Percentiles rank a stretch among this genome's conserved stretches.
Conservation (phyloP, 768 basidiomycete species). For the Lentinula boryana region DNA sequence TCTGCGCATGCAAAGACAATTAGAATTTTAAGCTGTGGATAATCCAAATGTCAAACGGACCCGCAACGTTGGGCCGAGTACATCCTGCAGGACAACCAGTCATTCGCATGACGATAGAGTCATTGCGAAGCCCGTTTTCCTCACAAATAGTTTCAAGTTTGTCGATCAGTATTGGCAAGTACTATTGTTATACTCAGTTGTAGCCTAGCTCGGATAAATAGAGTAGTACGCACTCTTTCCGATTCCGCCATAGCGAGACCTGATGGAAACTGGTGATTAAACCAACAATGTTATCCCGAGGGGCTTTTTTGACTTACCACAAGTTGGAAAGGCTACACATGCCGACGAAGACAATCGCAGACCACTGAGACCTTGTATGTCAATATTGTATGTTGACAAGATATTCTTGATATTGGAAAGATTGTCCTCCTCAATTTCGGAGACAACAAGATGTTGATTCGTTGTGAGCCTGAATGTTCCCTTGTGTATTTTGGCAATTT, state of each 20-base stretch:
- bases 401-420: constrained; percentile 72
- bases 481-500: constrained; percentile 93
- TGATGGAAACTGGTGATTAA: constrained; percentile 6
- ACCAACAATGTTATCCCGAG: background rate
- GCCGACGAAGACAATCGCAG: constrained; percentile 87
- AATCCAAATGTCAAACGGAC: constrained; percentile 28
- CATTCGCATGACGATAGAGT: constrained; percentile 98
- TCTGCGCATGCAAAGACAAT: constrained; percentile 37
- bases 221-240: constrained; percentile 35
- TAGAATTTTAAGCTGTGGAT: background rate
- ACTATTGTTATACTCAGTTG: constrained; percentile 36
- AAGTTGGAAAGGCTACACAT: constrained; percentile 97
- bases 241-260: constrained; percentile 47
- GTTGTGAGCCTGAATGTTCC: constrained; percentile 90
- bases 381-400: constrained; percentile 80
- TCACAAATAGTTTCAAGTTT: constrained; percentile 96
- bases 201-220: background rate
- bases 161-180: constrained; percentile 86
- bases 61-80: constrained; percentile 88
- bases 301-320: constrained; percentile 44
- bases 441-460: constrained; percentile 90
- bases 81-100: constrained; percentile 95
- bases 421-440: constrained; percentile 73
- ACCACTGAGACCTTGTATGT: constrained; percentile 72
- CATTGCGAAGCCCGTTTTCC: constrained; percentile 87